Evolutionary conservation across 2,329 filamentous ascomycete genomes (phyloP).

Genomic region (Phoma herbarum): DNA sequence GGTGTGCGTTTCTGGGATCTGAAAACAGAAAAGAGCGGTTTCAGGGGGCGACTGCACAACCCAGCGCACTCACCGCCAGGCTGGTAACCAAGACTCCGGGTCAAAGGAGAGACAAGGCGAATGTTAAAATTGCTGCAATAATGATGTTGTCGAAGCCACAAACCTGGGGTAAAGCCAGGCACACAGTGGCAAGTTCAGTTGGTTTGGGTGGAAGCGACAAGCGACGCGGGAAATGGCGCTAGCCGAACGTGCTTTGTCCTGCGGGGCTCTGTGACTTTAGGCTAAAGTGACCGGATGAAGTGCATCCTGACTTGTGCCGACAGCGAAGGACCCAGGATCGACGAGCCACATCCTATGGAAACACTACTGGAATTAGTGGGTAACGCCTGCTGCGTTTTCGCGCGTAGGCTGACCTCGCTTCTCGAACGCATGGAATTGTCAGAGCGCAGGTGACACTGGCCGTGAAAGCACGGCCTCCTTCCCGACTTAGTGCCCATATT

Average conservation of each 20-base stretch:
- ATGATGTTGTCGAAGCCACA: constrained; percentile 20
- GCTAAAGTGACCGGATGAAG: constrained; percentile 29
- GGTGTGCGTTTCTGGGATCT: constrained; percentile 20
- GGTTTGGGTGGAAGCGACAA: constrained; percentile 16
- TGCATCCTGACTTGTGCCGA: constrained; percentile 16
- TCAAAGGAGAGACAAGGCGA: constrained; percentile 29
- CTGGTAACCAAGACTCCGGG: constrained; percentile 24
- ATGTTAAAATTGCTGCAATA: constrained; percentile 5
- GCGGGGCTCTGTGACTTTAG: constrained; percentile 21
- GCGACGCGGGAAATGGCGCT: constrained; percentile 15
- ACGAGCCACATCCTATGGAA: constrained; percentile 36
- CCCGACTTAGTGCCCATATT: constrained; percentile 40
- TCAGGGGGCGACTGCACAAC: constrained; percentile 33
- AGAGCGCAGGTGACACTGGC: constrained; percentile 49
- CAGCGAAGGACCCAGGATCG: constrained; percentile 34
- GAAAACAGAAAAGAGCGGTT: constrained; percentile 26
- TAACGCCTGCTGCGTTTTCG: constrained; percentile 44
- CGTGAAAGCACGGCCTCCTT: constrained; percentile 30
- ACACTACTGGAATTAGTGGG: constrained; percentile 39
- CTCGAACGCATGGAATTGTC: constrained; percentile 52
- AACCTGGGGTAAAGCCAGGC: constrained; percentile 22
- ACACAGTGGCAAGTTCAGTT: constrained; percentile 16
- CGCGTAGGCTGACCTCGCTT: constrained; percentile 48
- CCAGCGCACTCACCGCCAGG: constrained; percentile 21
- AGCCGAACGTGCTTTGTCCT: constrained; percentile 11